phyloP scores from a whole-genome alignment of 2,329 filamentous ascomycete genomes.

The Diplodia sapinea region DNA sequence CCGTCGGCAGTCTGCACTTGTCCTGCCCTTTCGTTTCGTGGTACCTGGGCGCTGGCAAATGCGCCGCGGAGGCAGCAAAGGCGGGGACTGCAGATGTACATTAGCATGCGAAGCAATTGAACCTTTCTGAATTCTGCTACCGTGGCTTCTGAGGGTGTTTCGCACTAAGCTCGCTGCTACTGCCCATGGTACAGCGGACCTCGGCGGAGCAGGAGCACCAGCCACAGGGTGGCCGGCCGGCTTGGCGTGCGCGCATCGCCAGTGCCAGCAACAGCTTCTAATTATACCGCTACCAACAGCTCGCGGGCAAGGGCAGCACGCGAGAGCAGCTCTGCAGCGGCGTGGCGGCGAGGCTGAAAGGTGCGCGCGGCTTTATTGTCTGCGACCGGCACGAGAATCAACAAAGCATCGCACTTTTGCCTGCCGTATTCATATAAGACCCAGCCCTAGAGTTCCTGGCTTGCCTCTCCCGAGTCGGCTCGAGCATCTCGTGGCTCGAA shows the following conservation, averaged over 20 bases:
- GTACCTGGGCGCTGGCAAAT: too few relatives aligned
- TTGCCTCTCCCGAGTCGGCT: slow-evolving; percentile 23
- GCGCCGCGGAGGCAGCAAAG: not conserved
- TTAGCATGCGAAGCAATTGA: slow-evolving; percentile 28
- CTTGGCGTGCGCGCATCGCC: slow-evolving; percentile 25
- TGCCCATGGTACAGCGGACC: not conserved
- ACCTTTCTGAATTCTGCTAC: slow-evolving; percentile 9
- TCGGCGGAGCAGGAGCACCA: slow-evolving; percentile 17
- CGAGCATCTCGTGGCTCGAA: slow-evolving; percentile 19
- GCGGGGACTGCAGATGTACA: slow-evolving; percentile 14
- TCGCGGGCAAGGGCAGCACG: not conserved
- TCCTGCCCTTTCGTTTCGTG: slow-evolving; percentile 1
- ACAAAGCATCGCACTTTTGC: slow-evolving; percentile 19
- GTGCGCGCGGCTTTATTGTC: slow-evolving; percentile 1
- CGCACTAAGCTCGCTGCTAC: slow-evolving; percentile 9
- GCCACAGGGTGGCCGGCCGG: slow-evolving; percentile 7
- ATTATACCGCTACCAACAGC: slow-evolving; percentile 27
- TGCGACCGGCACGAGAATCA: not conserved
- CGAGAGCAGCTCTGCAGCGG: slow-evolving; percentile 2
- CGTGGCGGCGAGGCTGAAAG: not conserved
- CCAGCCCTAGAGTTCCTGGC: slow-evolving; percentile 19
- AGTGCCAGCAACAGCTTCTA: slow-evolving; percentile 13
- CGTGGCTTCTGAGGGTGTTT: slow-evolving; percentile 7
- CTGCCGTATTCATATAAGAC: slow-evolving; percentile 22
- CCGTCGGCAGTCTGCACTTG: slow-evolving; percentile 8